These are phyloP conservation scores for Akanthomyces lecanii DNA, from an alignment of 2,329 filamentous ascomycete species.

Conservation along the genomic window DNA sequence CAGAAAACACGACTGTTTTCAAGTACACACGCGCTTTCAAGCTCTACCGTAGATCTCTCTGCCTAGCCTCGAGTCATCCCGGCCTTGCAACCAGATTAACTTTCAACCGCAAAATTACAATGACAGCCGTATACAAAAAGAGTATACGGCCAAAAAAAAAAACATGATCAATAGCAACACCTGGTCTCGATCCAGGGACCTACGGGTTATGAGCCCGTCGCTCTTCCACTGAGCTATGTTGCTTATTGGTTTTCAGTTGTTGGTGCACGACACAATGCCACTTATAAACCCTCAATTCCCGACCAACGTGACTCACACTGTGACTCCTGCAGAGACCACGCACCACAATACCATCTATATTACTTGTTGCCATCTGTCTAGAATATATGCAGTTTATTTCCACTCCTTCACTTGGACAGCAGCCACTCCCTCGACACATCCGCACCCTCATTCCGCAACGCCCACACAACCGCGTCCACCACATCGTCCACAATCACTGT, in stretches of 20 bases:
- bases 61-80: not conserved
- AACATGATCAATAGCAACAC: slow-evolving; percentile 11
- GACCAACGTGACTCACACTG: not conserved
- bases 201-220: slow-evolving; percentile 18
- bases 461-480: slow-evolving; percentile 72
- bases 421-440: slow-evolving; percentile 32
- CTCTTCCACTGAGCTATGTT: slow-evolving; percentile 19
- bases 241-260: slow-evolving; percentile 12
- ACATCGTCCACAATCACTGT: slow-evolving; percentile 69
- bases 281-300: not conserved
- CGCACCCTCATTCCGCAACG: slow-evolving; percentile 54
- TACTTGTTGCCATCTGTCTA: not conserved
- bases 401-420: slow-evolving; percentile 1
- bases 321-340: not conserved
- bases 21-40: not conserved
- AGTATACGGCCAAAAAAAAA: not conserved
- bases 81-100: not conserved
- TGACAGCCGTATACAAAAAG: not conserved
- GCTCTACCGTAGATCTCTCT: not conserved
- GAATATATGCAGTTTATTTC: not conserved
- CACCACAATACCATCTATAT: too few species aligned
- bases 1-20: not conserved
- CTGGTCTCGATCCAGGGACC: slow-evolving; percentile 19
- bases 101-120: not conserved
- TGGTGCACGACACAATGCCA: not conserved